These are phyloP conservation scores for Cladosporium sp. DNA, from an alignment of 2,329 filamentous ascomycete genomes.

Conservation along the genomic window DNA sequence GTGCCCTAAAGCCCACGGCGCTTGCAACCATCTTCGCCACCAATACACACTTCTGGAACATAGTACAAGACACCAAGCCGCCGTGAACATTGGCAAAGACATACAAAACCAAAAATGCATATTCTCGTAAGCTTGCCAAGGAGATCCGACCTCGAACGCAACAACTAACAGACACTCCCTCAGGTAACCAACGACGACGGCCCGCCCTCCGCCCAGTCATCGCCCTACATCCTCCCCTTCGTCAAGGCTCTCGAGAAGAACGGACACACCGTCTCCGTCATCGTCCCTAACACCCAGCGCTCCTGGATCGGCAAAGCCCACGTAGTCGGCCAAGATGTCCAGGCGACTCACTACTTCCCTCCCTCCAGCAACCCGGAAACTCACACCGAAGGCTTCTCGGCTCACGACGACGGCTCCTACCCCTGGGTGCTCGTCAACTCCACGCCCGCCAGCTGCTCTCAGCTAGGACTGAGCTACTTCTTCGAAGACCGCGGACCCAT, in stretches of 20 bases:
- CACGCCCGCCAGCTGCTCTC: constrained; percentile 47
- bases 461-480: constrained; percentile 46
- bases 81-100: too few species aligned
- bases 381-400: constrained; percentile 23
- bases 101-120: constrained; percentile 1
- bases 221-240: constrained; percentile 47
- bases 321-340: constrained; percentile 75
- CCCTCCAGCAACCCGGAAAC: constrained; percentile 29
- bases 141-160: neutral
- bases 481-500: constrained; percentile 41
- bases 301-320: constrained; percentile 99
- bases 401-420: constrained; percentile 33
- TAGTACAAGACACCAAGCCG: too few species aligned
- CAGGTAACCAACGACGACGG: constrained; percentile 51
- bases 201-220: constrained; percentile 46
- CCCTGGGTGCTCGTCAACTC: constrained; percentile 50
- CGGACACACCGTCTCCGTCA: constrained; percentile 85
- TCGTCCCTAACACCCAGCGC: constrained; percentile 84
- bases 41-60: too few species aligned
- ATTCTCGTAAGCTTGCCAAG: neutral
- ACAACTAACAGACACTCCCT: neutral
- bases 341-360: constrained; percentile 60
- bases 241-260: constrained; percentile 50
- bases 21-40: too few species aligned
- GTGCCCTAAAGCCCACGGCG: too few species aligned